Conservation (phyloP, 2,329 filamentous ascomycete genomes). For the Aspergillus clavatus region DNA sequence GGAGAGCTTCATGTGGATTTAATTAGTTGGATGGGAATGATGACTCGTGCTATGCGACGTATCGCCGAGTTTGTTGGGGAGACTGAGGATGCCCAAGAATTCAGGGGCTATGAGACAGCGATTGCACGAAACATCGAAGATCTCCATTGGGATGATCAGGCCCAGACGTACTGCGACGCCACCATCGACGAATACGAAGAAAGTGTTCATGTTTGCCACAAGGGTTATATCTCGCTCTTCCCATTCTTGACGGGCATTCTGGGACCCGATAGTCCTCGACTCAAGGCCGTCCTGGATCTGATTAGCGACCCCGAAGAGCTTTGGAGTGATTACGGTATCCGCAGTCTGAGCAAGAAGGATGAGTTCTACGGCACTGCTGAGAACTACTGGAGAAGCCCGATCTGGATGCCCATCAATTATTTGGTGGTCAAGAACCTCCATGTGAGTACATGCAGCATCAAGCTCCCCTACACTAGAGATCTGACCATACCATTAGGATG, state of each 20-base stretch:
- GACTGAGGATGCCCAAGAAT: conserved; percentile 68
- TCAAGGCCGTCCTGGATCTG: conserved; percentile 71
- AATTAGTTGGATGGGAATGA: conserved; percentile 96
- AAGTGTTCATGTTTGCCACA: conserved; percentile 83
- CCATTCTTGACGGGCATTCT: conserved; percentile 85
- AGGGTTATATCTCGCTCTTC: conserved; percentile 90
- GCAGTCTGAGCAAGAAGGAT: conserved; percentile 80
- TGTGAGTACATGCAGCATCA: conserved; percentile 51
- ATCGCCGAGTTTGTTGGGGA: conserved; percentile 73
- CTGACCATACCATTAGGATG: conserved; percentile 46
- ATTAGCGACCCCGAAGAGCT: conserved; percentile 76
- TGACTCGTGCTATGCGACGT: conserved; percentile 78
- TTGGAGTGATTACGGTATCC: conserved; percentile 85
- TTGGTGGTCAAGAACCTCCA: conserved; percentile 72
- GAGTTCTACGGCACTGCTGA: conserved; percentile 82
- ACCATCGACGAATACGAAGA: conserved; percentile 96
- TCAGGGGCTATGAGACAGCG: conserved; percentile 65
- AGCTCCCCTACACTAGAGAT: conserved; percentile 1
- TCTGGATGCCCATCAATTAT: conserved; percentile 98
- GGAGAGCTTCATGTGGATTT: conserved; percentile 94
- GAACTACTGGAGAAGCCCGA: conserved; percentile 93
- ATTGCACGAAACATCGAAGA: conserved; percentile 85
- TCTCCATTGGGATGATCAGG: conserved; percentile 81
- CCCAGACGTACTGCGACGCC: conserved; percentile 85
- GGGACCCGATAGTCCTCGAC: conserved; percentile 64